Evolutionary conservation across 345 rosid species (phyloP).

Genomic region (Salix koriyanagi): DNA sequence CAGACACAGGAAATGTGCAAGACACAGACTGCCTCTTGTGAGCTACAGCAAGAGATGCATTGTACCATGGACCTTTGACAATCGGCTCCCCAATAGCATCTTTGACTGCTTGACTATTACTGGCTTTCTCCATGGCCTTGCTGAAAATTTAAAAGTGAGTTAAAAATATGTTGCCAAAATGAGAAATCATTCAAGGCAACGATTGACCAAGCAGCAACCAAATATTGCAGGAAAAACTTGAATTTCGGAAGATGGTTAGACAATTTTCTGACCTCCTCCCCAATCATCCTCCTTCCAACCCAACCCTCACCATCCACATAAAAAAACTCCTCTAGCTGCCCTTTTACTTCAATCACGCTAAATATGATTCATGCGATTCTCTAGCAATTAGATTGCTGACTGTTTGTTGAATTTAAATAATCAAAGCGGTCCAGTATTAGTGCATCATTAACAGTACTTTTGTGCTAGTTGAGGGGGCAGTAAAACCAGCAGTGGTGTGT

Average conservation of each 20-base stretch:
- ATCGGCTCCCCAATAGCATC: slow-evolving; percentile 91
- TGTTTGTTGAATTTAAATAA: background rate
- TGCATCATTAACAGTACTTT: background rate
- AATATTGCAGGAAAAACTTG: background rate
- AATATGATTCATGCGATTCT: background rate
- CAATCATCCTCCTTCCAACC: background rate
- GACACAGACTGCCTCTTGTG: slow-evolving; percentile 82
- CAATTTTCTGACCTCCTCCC: background rate
- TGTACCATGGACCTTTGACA: slow-evolving; percentile 93
- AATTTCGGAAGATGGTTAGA: background rate
- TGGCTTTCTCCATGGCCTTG: slow-evolving; percentile 85
- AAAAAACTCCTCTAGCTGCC: background rate
- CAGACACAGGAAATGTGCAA: slow-evolving; percentile 88
- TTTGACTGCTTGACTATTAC: slow-evolving; percentile 54
- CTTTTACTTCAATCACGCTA: background rate
- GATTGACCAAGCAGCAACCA: background rate
- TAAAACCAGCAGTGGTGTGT: background rate
- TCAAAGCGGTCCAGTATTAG: too few species aligned
- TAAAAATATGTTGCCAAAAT: background rate
- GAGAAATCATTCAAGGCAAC: background rate
- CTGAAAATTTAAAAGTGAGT: slow-evolving; percentile 35
- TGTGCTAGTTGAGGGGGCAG: background rate
- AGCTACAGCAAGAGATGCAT: slow-evolving; percentile 90
- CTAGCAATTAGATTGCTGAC: background rate
- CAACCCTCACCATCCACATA: background rate